phyloP scores from a whole-genome alignment of 148 eudicot genomes.

The Heliosperma pusillum region DNA sequence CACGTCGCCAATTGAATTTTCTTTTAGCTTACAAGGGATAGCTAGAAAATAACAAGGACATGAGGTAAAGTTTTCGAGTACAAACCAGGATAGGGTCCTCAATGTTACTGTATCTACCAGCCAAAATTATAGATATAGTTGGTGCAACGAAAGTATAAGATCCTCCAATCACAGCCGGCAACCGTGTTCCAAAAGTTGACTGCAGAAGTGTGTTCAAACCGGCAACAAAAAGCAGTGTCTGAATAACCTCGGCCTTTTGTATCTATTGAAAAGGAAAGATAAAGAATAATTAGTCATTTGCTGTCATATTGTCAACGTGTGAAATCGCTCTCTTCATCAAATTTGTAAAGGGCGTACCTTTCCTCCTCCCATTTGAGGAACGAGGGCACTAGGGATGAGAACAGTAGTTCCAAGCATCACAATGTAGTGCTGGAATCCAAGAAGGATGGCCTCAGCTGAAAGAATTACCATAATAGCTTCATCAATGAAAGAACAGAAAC shows the following conservation, averaged over 20 bases:
- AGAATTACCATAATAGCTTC: constrained; percentile 9
- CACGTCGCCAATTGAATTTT: neutral
- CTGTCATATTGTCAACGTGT: neutral
- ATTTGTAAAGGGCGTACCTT: constrained; percentile 43
- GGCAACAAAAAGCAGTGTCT: constrained; percentile 92
- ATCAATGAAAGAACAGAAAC: constrained; percentile 3
- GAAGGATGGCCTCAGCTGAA: constrained; percentile 95
- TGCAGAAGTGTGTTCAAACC: constrained; percentile 90
- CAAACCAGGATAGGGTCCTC: constrained; percentile 61
- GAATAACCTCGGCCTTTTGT: constrained; percentile 96
- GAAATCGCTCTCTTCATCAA: neutral
- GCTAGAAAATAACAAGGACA: neutral
- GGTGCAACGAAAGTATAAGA: constrained; percentile 90
- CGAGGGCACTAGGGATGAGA: constrained; percentile 85
- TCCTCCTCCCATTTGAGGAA: constrained; percentile 99
- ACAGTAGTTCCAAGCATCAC: constrained; percentile 96
- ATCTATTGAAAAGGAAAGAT: constrained; percentile 33
- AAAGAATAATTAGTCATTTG: neutral
- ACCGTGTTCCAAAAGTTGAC: constrained; percentile 74
- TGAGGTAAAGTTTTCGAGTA: constrained; percentile 3
- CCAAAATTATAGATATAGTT: constrained; percentile 84
- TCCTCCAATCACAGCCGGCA: constrained; percentile 92
- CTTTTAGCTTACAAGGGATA: neutral
- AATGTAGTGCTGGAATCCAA: constrained; percentile 91
- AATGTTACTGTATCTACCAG: constrained; percentile 71